A percentile compares a stretch with the other conserved stretches of the same genome.
Evolutionary conservation across 108 stramenopile species (phyloP).

Genomic region (Discostella stelligeroides): DNA sequence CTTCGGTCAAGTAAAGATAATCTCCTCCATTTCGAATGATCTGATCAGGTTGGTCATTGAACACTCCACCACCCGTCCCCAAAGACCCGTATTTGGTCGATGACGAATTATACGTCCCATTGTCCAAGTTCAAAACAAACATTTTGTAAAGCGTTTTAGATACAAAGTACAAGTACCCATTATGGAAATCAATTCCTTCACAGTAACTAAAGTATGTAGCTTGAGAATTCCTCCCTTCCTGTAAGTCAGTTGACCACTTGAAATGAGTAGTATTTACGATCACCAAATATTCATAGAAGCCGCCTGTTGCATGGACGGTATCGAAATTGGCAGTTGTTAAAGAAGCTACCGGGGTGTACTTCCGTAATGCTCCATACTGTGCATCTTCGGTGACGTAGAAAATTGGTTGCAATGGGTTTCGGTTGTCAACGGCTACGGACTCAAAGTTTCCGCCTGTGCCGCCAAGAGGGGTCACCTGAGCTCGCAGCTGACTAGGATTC

Average conservation of each 20-base stretch:
- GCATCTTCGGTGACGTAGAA: constrained; percentile 51
- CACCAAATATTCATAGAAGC: constrained; percentile 33
- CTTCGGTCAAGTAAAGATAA: constrained; percentile 70
- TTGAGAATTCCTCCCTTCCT: constrained; percentile 37
- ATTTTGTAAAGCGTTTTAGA: constrained; percentile 42
- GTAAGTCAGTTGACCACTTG: constrained; percentile 34
- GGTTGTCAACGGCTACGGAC: constrained; percentile 27
- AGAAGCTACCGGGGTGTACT: constrained; percentile 36
- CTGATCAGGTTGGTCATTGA: constrained; percentile 59
- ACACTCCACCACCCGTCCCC: constrained; percentile 29
- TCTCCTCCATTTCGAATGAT: constrained; percentile 36
- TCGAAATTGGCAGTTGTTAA: background rate
- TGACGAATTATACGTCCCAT: constrained; percentile 19
- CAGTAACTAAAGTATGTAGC: constrained; percentile 33
- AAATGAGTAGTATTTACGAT: constrained; percentile 31
- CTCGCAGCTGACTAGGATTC: constrained; percentile 37
- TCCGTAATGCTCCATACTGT: constrained; percentile 27
- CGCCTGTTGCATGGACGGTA: constrained; percentile 18
- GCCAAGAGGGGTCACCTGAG: constrained; percentile 26
- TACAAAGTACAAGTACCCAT: constrained; percentile 47
- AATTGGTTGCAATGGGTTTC: constrained; percentile 40
- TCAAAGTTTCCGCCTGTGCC: background rate
- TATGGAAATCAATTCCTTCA: constrained; percentile 51
- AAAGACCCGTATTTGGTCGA: constrained; percentile 12
- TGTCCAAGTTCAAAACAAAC: constrained; percentile 47